phyloP scores from a whole-genome alignment of 768 basidiomycete genomes.

The Tricholomella constricta region DNA sequence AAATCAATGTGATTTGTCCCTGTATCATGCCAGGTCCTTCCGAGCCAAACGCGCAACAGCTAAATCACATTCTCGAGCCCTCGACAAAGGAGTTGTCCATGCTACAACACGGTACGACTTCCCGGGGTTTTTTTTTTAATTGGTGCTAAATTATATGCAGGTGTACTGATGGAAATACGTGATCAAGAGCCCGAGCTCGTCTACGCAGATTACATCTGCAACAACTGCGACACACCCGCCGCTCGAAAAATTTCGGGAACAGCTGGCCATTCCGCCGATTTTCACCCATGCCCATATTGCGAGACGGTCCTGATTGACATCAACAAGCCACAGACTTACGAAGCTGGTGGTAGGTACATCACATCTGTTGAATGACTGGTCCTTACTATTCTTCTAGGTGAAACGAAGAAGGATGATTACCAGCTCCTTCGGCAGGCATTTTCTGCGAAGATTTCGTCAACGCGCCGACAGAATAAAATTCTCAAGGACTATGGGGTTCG shows the following conservation, averaged over 20 bases:
- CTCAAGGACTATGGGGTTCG: constrained; percentile 22
- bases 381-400: constrained; percentile 2
- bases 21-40: constrained; percentile 27
- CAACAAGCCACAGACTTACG: constrained; percentile 2
- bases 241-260: constrained; percentile 26
- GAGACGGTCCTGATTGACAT: constrained; percentile 19
- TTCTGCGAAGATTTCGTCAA: constrained; percentile 6
- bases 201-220: constrained; percentile 26
- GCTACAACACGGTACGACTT: constrained; percentile 22
- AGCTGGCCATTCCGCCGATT: constrained; percentile 25
- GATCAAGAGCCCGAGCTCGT: constrained; percentile 15
- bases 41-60: constrained; percentile 25
- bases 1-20: constrained; percentile 21
- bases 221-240: constrained; percentile 28
- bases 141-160: constrained; percentile 10
- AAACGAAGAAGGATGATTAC: constrained; percentile 14
- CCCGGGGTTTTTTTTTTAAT: not conserved
- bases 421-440: constrained; percentile 16
- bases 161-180: constrained; percentile 27
- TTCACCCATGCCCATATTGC: constrained; percentile 30
- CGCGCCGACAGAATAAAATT: constrained; percentile 15
- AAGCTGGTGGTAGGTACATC: constrained; percentile 12
- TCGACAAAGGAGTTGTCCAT: constrained; percentile 14
- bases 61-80: constrained; percentile 27
- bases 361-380: not conserved